Conservation (phyloP, 2,329 filamentous ascomycete genomes). For the Coniochaeta prunicola region DNA sequence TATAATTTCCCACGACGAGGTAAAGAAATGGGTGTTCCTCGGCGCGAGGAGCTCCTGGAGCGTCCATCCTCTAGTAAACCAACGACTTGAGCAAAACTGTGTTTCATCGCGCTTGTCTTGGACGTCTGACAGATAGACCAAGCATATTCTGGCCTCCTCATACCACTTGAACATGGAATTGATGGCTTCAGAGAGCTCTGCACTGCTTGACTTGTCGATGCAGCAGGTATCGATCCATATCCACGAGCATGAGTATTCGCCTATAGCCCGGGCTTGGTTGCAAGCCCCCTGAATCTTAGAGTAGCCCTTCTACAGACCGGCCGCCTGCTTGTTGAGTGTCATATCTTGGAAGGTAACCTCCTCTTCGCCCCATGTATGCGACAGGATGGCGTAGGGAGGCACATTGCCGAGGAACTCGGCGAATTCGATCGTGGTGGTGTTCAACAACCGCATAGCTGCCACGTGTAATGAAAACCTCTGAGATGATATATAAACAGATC, state of each 20-base stretch:
- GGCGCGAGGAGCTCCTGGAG: conserved; percentile 6
- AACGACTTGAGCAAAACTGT: not conserved
- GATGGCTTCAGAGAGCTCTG: not conserved
- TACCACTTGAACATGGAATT: conserved; percentile 5
- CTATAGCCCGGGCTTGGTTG: not conserved
- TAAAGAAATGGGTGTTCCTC: conserved; percentile 3
- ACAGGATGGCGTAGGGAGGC: not conserved
- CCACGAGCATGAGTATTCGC: not conserved
- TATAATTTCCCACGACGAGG: conserved; percentile 5
- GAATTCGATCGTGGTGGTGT: not conserved
- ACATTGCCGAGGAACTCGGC: not conserved
- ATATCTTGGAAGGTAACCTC: not conserved
- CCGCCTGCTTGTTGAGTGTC: not conserved
- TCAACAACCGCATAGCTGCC: not conserved
- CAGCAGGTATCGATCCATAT: not conserved
- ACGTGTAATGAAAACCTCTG: not conserved
- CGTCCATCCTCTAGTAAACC: conserved; percentile 6
- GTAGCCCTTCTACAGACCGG: not conserved
- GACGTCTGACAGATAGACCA: conserved; percentile 3
- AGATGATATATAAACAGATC: no score
- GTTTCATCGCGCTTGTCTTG: not conserved
- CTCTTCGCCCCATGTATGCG: not conserved
- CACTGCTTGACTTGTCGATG: not conserved
- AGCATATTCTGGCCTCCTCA: not conserved
- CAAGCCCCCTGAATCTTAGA: not conserved